phyloP scores from a whole-genome alignment of 2,329 filamentous ascomycete species.

The Albophoma yamanashiensis region DNA sequence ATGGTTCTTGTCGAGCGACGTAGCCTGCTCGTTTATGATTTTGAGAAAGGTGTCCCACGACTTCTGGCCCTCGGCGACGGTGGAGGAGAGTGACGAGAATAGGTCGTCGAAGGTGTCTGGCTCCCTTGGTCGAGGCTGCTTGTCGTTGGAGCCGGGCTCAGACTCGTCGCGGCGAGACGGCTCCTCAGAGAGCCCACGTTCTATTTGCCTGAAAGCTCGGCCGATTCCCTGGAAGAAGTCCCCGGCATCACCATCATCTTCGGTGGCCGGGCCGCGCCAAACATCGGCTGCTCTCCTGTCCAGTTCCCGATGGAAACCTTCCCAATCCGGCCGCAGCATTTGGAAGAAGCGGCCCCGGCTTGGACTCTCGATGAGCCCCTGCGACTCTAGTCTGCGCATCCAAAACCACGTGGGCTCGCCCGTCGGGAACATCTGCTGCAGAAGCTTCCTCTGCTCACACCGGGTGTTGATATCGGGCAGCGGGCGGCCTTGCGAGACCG shows the following conservation, averaged over 20 bases:
- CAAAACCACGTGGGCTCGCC: slow-evolving; percentile 32
- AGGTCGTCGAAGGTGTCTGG: slow-evolving; percentile 30
- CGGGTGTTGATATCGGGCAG: slow-evolving; percentile 28
- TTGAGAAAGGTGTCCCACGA: slow-evolving; percentile 31
- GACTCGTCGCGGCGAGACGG: not conserved
- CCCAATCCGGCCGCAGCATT: slow-evolving; percentile 12
- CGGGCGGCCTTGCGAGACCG: slow-evolving; percentile 29
- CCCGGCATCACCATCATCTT: slow-evolving; percentile 4
- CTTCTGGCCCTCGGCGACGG: slow-evolving; percentile 23
- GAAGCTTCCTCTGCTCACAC: slow-evolving; percentile 23
- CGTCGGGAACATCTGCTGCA: slow-evolving; percentile 25
- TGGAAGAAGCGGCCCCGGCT: slow-evolving; percentile 7
- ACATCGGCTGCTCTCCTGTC: slow-evolving; percentile 15
- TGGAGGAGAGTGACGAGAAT: slow-evolving; percentile 26
- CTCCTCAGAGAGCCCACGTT: slow-evolving; percentile 2
- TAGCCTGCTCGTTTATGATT: slow-evolving; percentile 14
- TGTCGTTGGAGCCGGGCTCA: not conserved
- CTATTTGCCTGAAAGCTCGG: slow-evolving; percentile 6
- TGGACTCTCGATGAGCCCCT: slow-evolving; percentile 25
- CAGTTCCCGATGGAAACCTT: slow-evolving; percentile 19
- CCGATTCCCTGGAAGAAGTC: slow-evolving; percentile 7
- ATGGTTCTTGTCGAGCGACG: slow-evolving; percentile 4
- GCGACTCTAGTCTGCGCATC: slow-evolving; percentile 25
- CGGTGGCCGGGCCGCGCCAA: slow-evolving; percentile 12
- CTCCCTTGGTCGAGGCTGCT: slow-evolving; percentile 1